Percentiles rank a stretch among this genome's conserved stretches.
Evolutionary conservation across 352 stramenopile species (phyloP).

Genomic region (Globisporangium recalcitrans): DNA sequence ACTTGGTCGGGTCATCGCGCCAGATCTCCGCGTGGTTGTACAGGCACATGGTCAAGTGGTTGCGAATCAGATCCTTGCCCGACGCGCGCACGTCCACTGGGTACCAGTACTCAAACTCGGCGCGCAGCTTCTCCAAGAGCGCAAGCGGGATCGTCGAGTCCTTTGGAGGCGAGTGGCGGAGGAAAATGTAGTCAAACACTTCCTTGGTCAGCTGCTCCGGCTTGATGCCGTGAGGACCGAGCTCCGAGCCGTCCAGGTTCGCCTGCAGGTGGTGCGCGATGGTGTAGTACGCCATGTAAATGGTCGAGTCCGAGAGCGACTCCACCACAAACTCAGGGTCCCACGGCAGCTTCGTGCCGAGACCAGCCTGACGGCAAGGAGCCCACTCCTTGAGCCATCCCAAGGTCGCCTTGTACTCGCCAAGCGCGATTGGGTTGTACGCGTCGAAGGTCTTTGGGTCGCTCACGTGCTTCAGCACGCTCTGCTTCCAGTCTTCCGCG

Average conservation of each 20-base stretch:
- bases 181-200: conserved; percentile 99
- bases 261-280: conserved; percentile 97
- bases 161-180: conserved; percentile 80
- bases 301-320: conserved; percentile 98
- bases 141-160: conserved; percentile 85
- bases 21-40: conserved; percentile 99
- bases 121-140: conserved; percentile 92
- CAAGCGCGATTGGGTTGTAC: conserved; percentile 91
- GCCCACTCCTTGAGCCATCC: conserved; percentile 99
- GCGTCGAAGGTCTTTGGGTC: conserved; percentile 91
- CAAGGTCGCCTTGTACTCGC: conserved; percentile 96
- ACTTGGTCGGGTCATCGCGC: conserved; percentile 96
- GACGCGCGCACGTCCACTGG: conserved; percentile 97
- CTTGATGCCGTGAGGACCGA: conserved; percentile 83
- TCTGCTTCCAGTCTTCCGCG: conserved; percentile 96
- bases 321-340: conserved; percentile 99
- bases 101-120: conserved; percentile 99
- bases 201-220: conserved; percentile 90
- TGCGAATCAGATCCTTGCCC: conserved; percentile 96
- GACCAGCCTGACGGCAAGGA: conserved; percentile 96
- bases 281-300: conserved; percentile 99
- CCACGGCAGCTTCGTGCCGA: conserved; percentile 97
- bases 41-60: conserved; percentile 99
- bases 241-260: conserved; percentile 92
- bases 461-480: conserved; percentile 93